Percentiles rank a stretch among this genome's conserved stretches.
Evolutionary conservation across 768 basidiomycete genomes (phyloP).

Genomic region (Lactarius indigo): DNA sequence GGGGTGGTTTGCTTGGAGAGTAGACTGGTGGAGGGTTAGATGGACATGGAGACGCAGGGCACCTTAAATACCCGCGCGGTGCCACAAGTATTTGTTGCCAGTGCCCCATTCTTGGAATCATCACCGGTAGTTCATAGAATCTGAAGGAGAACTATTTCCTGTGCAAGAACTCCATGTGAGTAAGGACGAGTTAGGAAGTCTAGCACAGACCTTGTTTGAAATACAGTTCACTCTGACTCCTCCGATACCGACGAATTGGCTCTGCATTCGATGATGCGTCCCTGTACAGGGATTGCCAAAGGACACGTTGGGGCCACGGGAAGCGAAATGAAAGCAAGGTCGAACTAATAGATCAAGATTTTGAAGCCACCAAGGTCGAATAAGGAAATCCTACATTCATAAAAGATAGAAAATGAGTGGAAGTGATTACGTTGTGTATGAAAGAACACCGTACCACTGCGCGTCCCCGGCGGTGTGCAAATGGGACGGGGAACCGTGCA

Average conservation of each 20-base stretch:
- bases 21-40: neutral
- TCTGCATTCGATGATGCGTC: neutral
- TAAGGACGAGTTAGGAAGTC: conserved; percentile 11
- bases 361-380: neutral
- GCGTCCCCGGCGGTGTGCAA: conserved; percentile 1
- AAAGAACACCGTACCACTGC: neutral
- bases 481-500: neutral
- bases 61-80: conserved; percentile 14
- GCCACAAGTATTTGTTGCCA: conserved; percentile 4
- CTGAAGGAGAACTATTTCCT: conserved; percentile 12
- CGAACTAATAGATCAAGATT: neutral
- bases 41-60: neutral
- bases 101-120: conserved; percentile 5
- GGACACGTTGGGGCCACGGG: neutral
- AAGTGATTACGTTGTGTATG: conserved; percentile 3
- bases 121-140: conserved; percentile 8
- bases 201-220: conserved; percentile 13
- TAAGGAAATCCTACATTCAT: conserved; percentile 4
- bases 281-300: neutral
- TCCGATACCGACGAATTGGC: conserved; percentile 7
- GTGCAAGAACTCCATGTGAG: conserved; percentile 22
- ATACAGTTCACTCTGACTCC: conserved; percentile 12
- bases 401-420: neutral
- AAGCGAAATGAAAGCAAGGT: neutral
- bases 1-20: conserved; percentile 1